Evolutionary conservation across 2,329 filamentous ascomycete genomes (phyloP).

Genomic region (Colletotrichum gloeosporioides): DNA sequence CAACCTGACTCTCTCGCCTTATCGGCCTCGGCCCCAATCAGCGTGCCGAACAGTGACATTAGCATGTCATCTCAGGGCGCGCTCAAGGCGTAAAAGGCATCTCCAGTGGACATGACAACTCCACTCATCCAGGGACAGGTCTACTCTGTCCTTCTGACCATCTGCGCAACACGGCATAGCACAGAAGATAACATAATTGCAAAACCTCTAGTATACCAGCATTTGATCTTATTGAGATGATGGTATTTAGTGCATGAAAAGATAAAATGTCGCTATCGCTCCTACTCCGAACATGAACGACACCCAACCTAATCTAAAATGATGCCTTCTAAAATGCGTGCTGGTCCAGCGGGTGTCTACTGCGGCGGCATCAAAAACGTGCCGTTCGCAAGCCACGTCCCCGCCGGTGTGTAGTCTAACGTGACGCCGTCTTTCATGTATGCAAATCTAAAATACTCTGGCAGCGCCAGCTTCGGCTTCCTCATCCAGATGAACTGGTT

Average conservation of each 20-base stretch:
- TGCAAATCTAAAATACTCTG: constrained; percentile 18
- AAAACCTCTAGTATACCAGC: background rate
- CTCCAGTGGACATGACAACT: background rate
- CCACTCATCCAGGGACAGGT: no score
- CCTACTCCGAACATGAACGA: background rate
- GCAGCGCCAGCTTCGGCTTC: constrained; percentile 3
- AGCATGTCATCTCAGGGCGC: background rate
- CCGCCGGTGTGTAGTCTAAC: constrained; percentile 9
- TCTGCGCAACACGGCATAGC: no score
- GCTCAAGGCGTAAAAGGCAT: background rate
- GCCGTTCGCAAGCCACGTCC: constrained; percentile 15
- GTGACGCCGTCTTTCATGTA: constrained; percentile 15
- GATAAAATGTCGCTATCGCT: background rate
- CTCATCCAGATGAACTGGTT: constrained; percentile 8
- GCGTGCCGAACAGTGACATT: background rate
- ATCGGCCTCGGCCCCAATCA: background rate
- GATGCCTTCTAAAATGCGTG: background rate
- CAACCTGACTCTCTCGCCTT: fast-evolving
- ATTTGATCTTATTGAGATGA: background rate
- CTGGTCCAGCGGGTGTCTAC: background rate
- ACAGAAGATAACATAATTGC: background rate
- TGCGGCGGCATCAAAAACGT: constrained; percentile 3
- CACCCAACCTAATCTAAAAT: background rate
- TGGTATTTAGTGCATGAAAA: background rate
- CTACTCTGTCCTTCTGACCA: no score